Evolutionary conservation across 768 basidiomycete species (phyloP), one percentile per base, ranked within the genome.

Genomic region (Lactifluus piperatus): DNA sequence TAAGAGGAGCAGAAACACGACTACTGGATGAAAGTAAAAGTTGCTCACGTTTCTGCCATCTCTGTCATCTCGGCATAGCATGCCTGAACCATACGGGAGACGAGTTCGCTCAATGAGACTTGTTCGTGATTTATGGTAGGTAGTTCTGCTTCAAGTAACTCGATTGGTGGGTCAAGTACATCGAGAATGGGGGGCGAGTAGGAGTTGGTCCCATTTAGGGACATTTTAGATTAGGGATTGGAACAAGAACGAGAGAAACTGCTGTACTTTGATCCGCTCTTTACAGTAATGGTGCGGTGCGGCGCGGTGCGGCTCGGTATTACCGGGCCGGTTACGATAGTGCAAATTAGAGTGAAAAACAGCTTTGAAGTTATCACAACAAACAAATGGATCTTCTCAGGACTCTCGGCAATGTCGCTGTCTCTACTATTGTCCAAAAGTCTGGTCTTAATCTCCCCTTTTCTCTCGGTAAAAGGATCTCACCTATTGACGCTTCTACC

Each of bases 371-470:
- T n/a, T n/a, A n/a, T n/a, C 39, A 44, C 43, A 45, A 32, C 22
- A 8, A 14, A 27, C 48, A 9, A 37, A 92, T 93, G 91, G 91
- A 93, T 64, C 90, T 91, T 68, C 73, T 93, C 58, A 79, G 88
- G 65, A 90, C 77, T 32, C 77, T 93, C 16, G 91, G 91, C 36
- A 88, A 87, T 54, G 89, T 84, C 46, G 93, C 93, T 7, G 93
- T 90, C 45, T 93, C 88, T 41, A 83, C 85, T 8, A 79, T 97
- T n/a, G 90, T 97, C 2, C 88, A 91, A 67, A 95, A 94, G 67
- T 94, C 94, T 8, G 94, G 94, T 26, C 79, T 97, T 14, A 88
- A 87, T 64, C 77, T 94, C 24, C 94, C 94, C 0, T 97, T 95
- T 68, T 81, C 84, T 4, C 79, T 97, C 5, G 94, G 93, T 36